Conservation (phyloP, 2,329 filamentous ascomycete species). For the Neopestalotiopsis sp. region DNA sequence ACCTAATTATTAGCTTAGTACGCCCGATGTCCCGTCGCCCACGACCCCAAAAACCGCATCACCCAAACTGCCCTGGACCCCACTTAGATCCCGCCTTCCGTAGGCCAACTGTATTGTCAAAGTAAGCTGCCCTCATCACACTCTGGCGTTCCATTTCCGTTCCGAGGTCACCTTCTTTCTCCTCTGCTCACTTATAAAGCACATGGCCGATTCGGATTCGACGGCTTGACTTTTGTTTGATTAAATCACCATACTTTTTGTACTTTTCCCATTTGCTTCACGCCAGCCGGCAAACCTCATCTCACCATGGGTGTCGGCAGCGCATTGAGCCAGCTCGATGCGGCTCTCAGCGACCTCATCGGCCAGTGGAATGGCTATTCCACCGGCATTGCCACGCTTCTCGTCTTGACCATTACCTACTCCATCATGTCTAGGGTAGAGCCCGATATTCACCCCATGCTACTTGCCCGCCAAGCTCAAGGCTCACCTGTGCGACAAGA, state of each 20-base stretch:
- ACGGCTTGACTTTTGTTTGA: slow-evolving; percentile 4
- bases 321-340: slow-evolving; percentile 72
- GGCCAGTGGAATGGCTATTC: slow-evolving; percentile 85
- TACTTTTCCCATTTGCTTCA: slow-evolving; percentile 13
- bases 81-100: slow-evolving; percentile 12
- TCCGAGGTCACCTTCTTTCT: slow-evolving; percentile 2
- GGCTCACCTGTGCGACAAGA: slow-evolving; percentile 80
- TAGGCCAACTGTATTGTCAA: neutral
- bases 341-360: slow-evolving; percentile 70
- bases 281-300: neutral
- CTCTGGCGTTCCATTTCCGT: slow-evolving; percentile 6
- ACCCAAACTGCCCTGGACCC: neutral
- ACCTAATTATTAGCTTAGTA: slow-evolving; percentile 1
- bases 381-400: slow-evolving; percentile 70
- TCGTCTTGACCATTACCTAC: slow-evolving; percentile 74
- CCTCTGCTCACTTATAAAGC: neutral
- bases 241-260: neutral
- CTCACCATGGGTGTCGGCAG: slow-evolving; percentile 50
- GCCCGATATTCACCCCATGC: slow-evolving; percentile 89
- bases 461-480: slow-evolving; percentile 84
- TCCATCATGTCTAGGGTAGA: slow-evolving; percentile 75
- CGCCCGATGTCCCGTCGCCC: neutral
- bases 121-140: slow-evolving; percentile 4
- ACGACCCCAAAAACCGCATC: neutral
- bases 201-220: slow-evolving; percentile 2